Evolutionary conservation across 345 rosid species (phyloP).

Genomic region (Chamaenerion angustifolium): DNA sequence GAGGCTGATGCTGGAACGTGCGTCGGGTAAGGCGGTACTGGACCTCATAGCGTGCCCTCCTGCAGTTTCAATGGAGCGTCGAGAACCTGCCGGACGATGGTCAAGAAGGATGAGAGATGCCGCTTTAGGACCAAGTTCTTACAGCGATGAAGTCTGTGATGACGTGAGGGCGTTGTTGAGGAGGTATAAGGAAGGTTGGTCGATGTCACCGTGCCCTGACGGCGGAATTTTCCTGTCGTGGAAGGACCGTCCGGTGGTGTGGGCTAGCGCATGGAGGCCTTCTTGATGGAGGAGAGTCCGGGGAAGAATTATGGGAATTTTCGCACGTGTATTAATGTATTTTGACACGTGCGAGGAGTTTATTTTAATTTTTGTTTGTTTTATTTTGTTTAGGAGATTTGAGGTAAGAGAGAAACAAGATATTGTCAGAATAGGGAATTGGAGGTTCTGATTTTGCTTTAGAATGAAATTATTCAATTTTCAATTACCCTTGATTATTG

Average conservation of each 20-base stretch:
- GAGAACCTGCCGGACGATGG: constrained; percentile 79
- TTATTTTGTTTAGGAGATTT: not conserved
- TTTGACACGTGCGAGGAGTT: constrained; percentile 2
- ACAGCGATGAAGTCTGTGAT: constrained; percentile 82
- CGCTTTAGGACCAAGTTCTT: constrained; percentile 34
- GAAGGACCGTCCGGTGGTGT: constrained; percentile 91
- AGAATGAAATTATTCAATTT: constrained; percentile 3
- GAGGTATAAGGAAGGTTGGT: constrained; percentile 93
- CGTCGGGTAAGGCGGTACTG: constrained; percentile 59
- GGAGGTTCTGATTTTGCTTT: constrained; percentile 1
- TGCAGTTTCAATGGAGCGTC: constrained; percentile 46
- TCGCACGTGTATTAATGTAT: constrained; percentile 4
- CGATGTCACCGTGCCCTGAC: constrained; percentile 53
- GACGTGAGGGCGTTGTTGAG: constrained; percentile 82
- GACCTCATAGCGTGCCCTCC: constrained; percentile 74
- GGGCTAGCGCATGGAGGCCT: constrained; percentile 97
- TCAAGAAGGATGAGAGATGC: constrained; percentile 41
- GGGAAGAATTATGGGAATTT: not conserved
- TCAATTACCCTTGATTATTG: not conserved
- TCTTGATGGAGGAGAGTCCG: constrained; percentile 1
- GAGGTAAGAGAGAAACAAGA: not conserved
- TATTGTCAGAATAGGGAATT: not conserved
- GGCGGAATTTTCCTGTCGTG: constrained; percentile 86
- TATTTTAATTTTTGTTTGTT: not conserved
- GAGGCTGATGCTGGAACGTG: constrained; percentile 71